Evolutionary conservation across 2,329 filamentous ascomycete genomes (phyloP).

Genomic region (Cryphonectria naterciae): DNA sequence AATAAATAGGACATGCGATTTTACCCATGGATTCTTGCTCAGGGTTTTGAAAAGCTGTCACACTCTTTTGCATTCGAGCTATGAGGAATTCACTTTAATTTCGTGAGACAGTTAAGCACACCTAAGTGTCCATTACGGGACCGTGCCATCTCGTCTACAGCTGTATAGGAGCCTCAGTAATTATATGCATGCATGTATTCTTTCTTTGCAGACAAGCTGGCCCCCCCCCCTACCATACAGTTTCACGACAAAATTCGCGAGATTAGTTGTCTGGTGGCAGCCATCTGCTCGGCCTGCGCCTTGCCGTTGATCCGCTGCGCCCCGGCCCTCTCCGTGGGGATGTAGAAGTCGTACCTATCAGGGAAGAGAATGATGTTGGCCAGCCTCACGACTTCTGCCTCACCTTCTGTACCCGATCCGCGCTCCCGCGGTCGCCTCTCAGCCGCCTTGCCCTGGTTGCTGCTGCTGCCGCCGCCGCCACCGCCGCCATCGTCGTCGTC

Average conservation of each 20-base stretch:
- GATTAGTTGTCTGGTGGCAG: conserved; percentile 28
- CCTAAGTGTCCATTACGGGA: neutral
- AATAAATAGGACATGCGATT: no score
- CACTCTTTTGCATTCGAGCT: neutral
- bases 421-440: conserved; percentile 32
- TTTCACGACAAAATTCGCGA: conserved; percentile 25
- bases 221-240: no score
- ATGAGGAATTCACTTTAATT: neutral
- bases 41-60: neutral
- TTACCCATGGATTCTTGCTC: neutral
- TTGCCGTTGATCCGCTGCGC: conserved; percentile 22
- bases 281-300: conserved; percentile 30
- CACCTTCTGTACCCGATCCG: conserved; percentile 39
- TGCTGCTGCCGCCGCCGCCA: no score
- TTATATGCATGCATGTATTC: neutral
- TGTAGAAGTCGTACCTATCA: conserved; percentile 54
- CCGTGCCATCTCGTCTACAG: neutral
- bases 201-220: neutral
- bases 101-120: neutral
- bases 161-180: neutral
- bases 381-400: conserved; percentile 56
- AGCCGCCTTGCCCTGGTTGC: conserved; percentile 19
- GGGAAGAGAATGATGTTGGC: conserved; percentile 63
- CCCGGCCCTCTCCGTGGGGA: conserved; percentile 40
- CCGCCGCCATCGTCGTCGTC: no score